phyloP scores from a whole-genome alignment of 768 basidiomycete genomes.

The Suillus fuscotomentosus region DNA sequence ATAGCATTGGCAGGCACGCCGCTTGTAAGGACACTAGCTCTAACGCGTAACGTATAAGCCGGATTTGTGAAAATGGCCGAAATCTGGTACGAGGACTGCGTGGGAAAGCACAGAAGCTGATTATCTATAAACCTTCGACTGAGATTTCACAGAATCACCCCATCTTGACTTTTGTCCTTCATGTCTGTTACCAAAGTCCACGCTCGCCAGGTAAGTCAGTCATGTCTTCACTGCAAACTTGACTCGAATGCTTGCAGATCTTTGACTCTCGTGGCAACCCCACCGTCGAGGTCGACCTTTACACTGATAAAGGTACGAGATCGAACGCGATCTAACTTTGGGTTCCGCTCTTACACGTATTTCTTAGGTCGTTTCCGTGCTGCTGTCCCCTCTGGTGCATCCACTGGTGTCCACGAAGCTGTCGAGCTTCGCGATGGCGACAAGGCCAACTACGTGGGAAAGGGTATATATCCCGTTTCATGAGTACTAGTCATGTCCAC shows the following conservation, averaged over 20 bases:
- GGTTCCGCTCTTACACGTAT: slow-evolving; percentile 8
- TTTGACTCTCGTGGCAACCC: slow-evolving; percentile 99
- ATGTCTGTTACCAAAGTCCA: slow-evolving; percentile 93
- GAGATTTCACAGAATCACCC: not conserved
- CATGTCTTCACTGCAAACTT: slow-evolving; percentile 5
- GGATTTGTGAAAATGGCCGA: slow-evolving; percentile 1
- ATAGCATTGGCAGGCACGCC: slow-evolving; percentile 2
- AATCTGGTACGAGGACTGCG: slow-evolving; percentile 27
- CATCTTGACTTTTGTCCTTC: slow-evolving; percentile 35
- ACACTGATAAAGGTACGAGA: slow-evolving; percentile 80
- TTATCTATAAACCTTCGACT: slow-evolving; percentile 4
- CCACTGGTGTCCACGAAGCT: slow-evolving; percentile 97
- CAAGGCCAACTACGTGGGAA: slow-evolving; percentile 91
- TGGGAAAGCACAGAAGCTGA: slow-evolving; percentile 25
- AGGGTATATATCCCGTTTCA: slow-evolving; percentile 55
- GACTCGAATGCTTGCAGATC: slow-evolving; percentile 57
- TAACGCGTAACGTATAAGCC: not conserved
- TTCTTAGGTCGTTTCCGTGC: slow-evolving; percentile 84
- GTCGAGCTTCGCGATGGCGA: slow-evolving; percentile 98
- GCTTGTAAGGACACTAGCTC: slow-evolving; percentile 7
- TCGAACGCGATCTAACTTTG: slow-evolving; percentile 6
- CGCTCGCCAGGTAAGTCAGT: slow-evolving; percentile 78
- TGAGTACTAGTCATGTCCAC: not conserved
- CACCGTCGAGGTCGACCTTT: slow-evolving; percentile 91
- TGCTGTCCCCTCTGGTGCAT: slow-evolving; percentile 96